Conservation (phyloP, 2,329 filamentous ascomycete species). For the Verticillium nonalfalfae region DNA sequence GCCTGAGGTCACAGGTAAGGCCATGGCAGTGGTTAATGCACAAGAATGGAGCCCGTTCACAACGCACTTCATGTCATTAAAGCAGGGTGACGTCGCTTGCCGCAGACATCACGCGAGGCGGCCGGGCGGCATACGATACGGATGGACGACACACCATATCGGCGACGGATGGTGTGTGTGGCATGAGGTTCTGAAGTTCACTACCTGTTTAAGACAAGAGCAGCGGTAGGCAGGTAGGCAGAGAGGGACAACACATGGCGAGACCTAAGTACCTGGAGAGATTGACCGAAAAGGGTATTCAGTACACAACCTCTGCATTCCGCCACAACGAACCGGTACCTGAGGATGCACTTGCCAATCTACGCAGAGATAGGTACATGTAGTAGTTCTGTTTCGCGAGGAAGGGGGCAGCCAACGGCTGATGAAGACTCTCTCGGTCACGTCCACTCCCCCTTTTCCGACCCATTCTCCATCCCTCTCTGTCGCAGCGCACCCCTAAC, state of each 20-base stretch:
- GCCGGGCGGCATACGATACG: background rate
- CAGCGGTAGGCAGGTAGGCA: background rate
- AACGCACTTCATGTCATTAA: background rate
- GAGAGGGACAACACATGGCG: background rate
- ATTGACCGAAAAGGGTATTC: background rate
- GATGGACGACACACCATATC: background rate
- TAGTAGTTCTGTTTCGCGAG: background rate
- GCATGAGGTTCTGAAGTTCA: background rate
- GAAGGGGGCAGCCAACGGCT: background rate
- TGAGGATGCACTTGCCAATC: background rate
- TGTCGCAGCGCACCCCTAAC: background rate
- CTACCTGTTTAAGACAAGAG: background rate
- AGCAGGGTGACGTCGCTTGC: background rate
- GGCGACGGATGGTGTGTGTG: background rate
- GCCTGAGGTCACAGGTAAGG: background rate
- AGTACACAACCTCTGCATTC: background rate
- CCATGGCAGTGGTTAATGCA: background rate
- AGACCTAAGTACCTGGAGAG: background rate
- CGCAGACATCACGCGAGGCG: background rate
- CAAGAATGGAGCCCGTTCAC: background rate
- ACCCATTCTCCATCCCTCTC: background rate
- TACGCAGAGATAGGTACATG: background rate
- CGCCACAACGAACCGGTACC: background rate
- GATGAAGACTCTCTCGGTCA: background rate
- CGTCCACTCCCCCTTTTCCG: background rate